Evolutionary conservation across 164 flowering plant species (phyloP).

Genomic region (Vitis rotundifolia): DNA sequence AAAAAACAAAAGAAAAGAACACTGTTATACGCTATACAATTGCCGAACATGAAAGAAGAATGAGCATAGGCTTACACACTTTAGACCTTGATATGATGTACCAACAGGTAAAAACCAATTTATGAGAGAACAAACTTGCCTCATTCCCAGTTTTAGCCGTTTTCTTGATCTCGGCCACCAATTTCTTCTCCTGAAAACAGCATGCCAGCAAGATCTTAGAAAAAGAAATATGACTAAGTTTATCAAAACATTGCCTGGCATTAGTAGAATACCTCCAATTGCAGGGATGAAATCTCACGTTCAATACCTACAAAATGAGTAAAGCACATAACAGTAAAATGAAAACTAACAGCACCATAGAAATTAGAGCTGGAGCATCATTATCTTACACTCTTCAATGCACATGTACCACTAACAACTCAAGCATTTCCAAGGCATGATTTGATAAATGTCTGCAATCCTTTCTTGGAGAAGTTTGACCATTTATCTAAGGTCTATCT

Average conservation of each 20-base stretch:
- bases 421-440: no score
- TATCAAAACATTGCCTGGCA: neutral
- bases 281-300: slow-evolving; percentile 79
- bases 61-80: no score
- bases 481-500: no score
- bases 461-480: no score
- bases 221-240: slow-evolving; percentile 6
- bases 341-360: neutral
- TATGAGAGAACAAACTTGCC: slow-evolving; percentile 40
- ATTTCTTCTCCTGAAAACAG: slow-evolving; percentile 64
- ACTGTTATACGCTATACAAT: no score
- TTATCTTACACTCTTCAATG: no score
- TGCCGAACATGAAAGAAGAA: no score
- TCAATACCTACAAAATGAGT: slow-evolving; percentile 53
- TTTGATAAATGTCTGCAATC: no score
- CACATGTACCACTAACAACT: no score
- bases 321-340: neutral
- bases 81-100: neutral
- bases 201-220: neutral
- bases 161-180: slow-evolving; percentile 91
- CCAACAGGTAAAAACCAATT: neutral
- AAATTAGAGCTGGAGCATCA: neutral
- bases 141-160: slow-evolving; percentile 94
- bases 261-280: slow-evolving; percentile 61
- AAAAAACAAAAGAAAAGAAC: no score